phyloP scores from a whole-genome alignment of 305 asterid genomes.

The Solanum hybrid region DNA sequence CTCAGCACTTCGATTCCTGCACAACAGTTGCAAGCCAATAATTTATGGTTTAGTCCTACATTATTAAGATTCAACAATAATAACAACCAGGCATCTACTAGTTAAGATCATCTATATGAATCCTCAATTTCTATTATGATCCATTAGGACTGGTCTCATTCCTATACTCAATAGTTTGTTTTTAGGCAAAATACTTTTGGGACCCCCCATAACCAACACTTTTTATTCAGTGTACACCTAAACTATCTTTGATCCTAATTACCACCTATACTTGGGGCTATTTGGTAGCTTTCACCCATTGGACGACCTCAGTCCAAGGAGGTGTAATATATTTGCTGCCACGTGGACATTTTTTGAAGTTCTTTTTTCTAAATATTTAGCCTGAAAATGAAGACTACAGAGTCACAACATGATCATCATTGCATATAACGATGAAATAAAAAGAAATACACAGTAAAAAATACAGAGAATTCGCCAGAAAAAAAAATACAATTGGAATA shows the following conservation, averaged over 20 bases:
- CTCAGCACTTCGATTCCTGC: conserved; percentile 76
- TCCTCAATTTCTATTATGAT: background rate
- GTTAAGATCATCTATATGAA: background rate
- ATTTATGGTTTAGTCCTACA: background rate
- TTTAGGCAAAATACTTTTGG: background rate
- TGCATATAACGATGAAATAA: background rate
- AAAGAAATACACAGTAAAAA: background rate
- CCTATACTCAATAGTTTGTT: background rate
- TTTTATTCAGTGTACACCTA: background rate
- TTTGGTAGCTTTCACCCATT: background rate
- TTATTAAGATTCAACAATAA: background rate
- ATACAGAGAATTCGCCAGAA: background rate
- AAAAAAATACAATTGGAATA: background rate
- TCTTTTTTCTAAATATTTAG: background rate
- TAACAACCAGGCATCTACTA: background rate
- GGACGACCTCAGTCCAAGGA: background rate
- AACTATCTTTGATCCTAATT: background rate
- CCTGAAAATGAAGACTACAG: background rate
- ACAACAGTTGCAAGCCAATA: conserved; percentile 2
- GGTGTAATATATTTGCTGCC: background rate
- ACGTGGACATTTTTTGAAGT: background rate
- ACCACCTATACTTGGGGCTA: background rate
- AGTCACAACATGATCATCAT: background rate
- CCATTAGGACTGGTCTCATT: background rate
- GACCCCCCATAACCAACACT: background rate